Evolutionary conservation across 129 eudicot genomes (phyloP).

Genomic region (Escallonia herrerae): DNA sequence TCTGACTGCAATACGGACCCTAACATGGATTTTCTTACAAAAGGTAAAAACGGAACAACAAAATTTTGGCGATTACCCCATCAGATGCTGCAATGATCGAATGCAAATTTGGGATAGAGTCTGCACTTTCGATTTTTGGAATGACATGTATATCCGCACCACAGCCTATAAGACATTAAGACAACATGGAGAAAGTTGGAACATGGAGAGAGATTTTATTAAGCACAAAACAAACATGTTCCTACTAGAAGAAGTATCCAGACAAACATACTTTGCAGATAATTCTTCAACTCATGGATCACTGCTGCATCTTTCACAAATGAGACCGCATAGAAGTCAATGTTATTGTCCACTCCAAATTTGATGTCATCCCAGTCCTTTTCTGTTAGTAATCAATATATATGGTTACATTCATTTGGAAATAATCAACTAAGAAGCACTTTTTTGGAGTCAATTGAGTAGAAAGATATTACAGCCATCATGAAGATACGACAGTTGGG

Average conservation of each 20-base stretch:
- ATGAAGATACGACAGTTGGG: constrained; percentile 4
- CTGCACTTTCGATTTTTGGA: constrained; percentile 94
- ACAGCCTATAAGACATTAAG: constrained; percentile 47
- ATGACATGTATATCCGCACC: constrained; percentile 94
- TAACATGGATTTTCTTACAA: no score
- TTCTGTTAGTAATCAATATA: constrained; percentile 38
- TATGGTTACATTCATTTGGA: constrained; percentile 7
- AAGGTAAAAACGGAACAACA: not conserved
- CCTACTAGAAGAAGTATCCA: not conserved
- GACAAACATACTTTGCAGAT: constrained; percentile 61
- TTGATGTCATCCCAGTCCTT: constrained; percentile 99
- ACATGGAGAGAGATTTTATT: not conserved
- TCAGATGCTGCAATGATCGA: constrained; percentile 95
- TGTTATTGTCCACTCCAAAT: constrained; percentile 94
- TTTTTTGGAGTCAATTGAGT: not conserved
- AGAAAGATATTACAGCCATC: not conserved
- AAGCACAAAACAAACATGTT: constrained; percentile 1
- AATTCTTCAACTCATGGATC: constrained; percentile 85
- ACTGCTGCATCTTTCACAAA: constrained; percentile 98
- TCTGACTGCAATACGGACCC: no score
- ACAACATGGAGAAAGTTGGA: constrained; percentile 13
- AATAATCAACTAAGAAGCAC: not conserved
- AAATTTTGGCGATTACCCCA: constrained; percentile 47
- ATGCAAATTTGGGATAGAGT: constrained; percentile 90
- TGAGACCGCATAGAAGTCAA: constrained; percentile 98